These are phyloP conservation scores for Anisogramma anomala DNA, from an alignment of 2,329 filamentous ascomycete species.

Conservation along the genomic window DNA sequence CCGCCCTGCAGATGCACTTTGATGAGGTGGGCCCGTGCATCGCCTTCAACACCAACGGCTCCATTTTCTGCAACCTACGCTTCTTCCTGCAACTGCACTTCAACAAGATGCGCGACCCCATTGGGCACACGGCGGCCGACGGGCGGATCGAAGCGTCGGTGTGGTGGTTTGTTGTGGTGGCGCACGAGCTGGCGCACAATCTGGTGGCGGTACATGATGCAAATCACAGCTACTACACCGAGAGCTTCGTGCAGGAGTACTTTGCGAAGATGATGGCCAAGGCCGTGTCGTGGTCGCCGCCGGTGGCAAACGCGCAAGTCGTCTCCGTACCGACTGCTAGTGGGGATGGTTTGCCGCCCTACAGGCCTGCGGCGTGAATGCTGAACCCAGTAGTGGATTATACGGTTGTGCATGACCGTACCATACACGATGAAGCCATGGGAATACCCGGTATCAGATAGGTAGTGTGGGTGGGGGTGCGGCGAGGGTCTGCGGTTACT, in stretches of 20 bases:
- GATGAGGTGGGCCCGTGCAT: slow-evolving; percentile 71
- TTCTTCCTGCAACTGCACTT: slow-evolving; percentile 76
- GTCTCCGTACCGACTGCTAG: not conserved
- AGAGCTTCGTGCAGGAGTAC: slow-evolving; percentile 68
- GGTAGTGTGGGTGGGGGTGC: no score
- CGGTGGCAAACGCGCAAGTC: not conserved
- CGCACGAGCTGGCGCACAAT: slow-evolving; percentile 93
- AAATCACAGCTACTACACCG: slow-evolving; percentile 74
- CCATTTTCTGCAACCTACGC: slow-evolving; percentile 85
- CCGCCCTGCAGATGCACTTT: slow-evolving; percentile 75
- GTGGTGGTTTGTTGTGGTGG: slow-evolving; percentile 94
- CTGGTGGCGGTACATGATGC: slow-evolving; percentile 67
- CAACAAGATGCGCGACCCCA: slow-evolving; percentile 26
- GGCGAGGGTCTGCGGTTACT: no score
- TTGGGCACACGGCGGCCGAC: slow-evolving; percentile 16
- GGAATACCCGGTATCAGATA: no score
- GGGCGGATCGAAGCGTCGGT: slow-evolving; percentile 55
- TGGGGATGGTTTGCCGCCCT: slow-evolving; percentile 8
- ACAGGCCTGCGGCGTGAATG: slow-evolving; percentile 6
- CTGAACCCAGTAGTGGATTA: not conserved
- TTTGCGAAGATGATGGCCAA: slow-evolving; percentile 57
- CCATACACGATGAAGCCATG: no score
- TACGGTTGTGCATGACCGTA: no score
- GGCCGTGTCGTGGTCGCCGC: slow-evolving; percentile 28
- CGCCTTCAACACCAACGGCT: slow-evolving; percentile 80